Evolutionary conservation across 2,329 filamentous ascomycete genomes (phyloP).

Genomic region (Trichophyton rubrum): DNA sequence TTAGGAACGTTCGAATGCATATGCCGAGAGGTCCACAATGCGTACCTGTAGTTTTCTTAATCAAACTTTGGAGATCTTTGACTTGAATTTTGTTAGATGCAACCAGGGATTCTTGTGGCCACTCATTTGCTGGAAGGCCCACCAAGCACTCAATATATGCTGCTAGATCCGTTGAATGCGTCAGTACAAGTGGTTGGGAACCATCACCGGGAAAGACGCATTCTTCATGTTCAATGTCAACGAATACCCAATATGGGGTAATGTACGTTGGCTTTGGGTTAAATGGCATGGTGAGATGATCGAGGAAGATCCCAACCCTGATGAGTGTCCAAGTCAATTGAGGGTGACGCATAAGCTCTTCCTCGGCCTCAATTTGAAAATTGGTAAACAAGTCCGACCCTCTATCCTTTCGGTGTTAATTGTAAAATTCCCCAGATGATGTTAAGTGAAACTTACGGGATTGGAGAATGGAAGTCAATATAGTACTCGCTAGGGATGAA

Average conservation of each 20-base stretch:
- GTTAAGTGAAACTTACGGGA: neutral
- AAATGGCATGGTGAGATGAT: constrained; percentile 1
- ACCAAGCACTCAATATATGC: neutral
- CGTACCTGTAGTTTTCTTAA: constrained; percentile 1
- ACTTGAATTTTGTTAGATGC: constrained; percentile 1
- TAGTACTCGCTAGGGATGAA: constrained; percentile 3
- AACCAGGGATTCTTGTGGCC: neutral
- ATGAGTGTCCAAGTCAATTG: constrained; percentile 3
- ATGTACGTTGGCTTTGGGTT: constrained; percentile 2
- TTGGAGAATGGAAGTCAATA: constrained; percentile 3
- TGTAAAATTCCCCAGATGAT: too few relatives aligned
- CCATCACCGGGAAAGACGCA: constrained; percentile 1
- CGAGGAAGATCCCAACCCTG: neutral
- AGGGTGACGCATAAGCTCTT: neutral
- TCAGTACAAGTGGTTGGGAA: neutral
- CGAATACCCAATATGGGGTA: neutral
- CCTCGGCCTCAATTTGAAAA: constrained; percentile 3
- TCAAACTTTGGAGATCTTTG: neutral
- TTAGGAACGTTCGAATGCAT: neutral
- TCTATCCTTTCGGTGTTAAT: neutral
- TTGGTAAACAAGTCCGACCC: neutral
- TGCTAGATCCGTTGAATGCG: neutral
- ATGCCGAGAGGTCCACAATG: neutral
- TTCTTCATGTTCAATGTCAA: neutral
- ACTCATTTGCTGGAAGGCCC: neutral